Conservation (phyloP, 345 rosid species). For the Jatropha curcas region DNA sequence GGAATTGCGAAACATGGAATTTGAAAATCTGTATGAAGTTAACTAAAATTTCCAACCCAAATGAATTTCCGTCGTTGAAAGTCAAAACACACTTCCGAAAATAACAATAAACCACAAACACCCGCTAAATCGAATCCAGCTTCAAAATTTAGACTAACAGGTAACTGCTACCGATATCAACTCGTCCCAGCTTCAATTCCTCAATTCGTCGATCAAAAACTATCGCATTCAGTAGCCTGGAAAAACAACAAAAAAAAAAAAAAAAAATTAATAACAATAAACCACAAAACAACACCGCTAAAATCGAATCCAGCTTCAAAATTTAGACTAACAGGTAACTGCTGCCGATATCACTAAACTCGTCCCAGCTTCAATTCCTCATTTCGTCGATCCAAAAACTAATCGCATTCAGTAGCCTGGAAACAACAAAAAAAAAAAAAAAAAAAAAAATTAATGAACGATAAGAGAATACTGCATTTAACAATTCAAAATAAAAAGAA, state of each 20-base stretch:
- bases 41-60: not conserved
- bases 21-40: not conserved
- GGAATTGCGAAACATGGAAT: not conserved
- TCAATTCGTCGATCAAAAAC: slow-evolving; percentile 1
- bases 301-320: not conserved
- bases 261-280: no score
- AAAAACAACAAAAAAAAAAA: no score
- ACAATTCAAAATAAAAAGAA: not conserved
- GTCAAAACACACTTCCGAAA: not conserved
- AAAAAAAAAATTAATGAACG: not conserved
- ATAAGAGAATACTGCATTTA: not conserved
- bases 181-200: not conserved
- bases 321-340: not conserved
- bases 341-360: not conserved
- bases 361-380: slow-evolving; percentile 2
- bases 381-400: not conserved
- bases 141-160: not conserved
- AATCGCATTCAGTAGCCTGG: not conserved
- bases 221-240: not conserved
- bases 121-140: not conserved
- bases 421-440: no score
- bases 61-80: not conserved
- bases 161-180: not conserved
- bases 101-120: slow-evolving; percentile 7
- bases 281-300: not conserved